Base-by-base conservation (phyloP, 306 rosid genomes). In the Cucumis melo region DNA sequence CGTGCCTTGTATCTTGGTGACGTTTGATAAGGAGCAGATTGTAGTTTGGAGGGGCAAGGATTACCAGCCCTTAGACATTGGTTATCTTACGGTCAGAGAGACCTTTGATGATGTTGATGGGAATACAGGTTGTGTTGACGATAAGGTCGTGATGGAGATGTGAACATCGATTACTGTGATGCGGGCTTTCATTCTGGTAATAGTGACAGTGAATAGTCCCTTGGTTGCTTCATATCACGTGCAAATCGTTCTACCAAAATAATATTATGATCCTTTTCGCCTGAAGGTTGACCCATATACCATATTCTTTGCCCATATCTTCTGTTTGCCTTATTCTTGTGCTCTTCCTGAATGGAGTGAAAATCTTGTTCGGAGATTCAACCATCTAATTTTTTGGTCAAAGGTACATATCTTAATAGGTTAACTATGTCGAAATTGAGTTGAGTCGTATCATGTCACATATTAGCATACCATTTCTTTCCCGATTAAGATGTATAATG, bases 11-110 rank as follows among this genome's bases (percentile, higher is more conserved):
- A 80, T 94, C 55, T 90, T 85, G 84, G 96, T 94, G 76, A 90
- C 95, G 6, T 94, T 94, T 82, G 97, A 91, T 8, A 94, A 90
- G 68, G 93, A 90, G 83, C 96, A 91, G 82, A 82, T 90, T 87
- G 97, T 91, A 71, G 83, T 85, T 79, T 94, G 96, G 97, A 87
- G 92, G 80, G 97, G 98, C 44, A 79, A 82, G 58, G 88, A 84
- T 73, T 91, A 87, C 73, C 74, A 78, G 66, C 87, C 91, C 74
- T 61, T 42, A 1, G 86, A 82, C 67, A 78, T 74, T 77, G 87
- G 82, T 83, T 85, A 83, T 55, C 75, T 86, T 73, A 46, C 86
- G 13, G 89, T 84, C 70, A 80, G 84, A 21, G 91, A 89, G 73
- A 29, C 75, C 10, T 84, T 87, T 38, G 87, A 86, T 27, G 89